Conservation (phyloP, 2,329 filamentous ascomycete species). For the Corinectria fuckeliana region DNA sequence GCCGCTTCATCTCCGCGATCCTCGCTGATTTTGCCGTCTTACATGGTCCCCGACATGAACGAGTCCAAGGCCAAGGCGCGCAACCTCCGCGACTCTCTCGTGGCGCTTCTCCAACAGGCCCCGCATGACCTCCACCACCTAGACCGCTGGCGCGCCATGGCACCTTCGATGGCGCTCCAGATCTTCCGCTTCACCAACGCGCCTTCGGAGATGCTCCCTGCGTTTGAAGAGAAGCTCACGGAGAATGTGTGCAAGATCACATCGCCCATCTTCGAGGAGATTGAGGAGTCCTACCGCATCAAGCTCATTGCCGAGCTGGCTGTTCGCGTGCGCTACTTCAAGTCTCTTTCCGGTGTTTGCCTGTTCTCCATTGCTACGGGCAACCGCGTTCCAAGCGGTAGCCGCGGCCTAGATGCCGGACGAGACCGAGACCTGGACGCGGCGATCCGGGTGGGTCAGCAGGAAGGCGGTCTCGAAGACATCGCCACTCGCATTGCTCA, state of each 20-base stretch:
- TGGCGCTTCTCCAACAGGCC: constrained; percentile 61
- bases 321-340: constrained; percentile 59
- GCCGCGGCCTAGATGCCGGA: constrained; percentile 43
- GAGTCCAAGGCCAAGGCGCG: constrained; percentile 53
- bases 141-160: constrained; percentile 60
- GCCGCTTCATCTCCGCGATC: constrained; percentile 60
- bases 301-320: constrained; percentile 57
- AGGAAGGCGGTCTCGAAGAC: constrained; percentile 65
- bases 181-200: constrained; percentile 64
- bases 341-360: constrained; percentile 57
- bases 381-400: constrained; percentile 50
- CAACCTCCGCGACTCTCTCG: constrained; percentile 59
- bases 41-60: constrained; percentile 45
- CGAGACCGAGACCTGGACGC: constrained; percentile 44
- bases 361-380: constrained; percentile 64
- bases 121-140: constrained; percentile 49
- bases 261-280: constrained; percentile 54
- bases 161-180: constrained; percentile 61
- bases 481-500: constrained; percentile 82
- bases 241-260: constrained; percentile 52
- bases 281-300: constrained; percentile 57
- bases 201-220: constrained; percentile 53
- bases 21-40: constrained; percentile 47
- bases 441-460: constrained; percentile 51
- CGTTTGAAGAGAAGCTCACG: constrained; percentile 58